phyloP scores from a whole-genome alignment of 1,284 basidiomycete genomes.

The Rhizoctonia solani region DNA sequence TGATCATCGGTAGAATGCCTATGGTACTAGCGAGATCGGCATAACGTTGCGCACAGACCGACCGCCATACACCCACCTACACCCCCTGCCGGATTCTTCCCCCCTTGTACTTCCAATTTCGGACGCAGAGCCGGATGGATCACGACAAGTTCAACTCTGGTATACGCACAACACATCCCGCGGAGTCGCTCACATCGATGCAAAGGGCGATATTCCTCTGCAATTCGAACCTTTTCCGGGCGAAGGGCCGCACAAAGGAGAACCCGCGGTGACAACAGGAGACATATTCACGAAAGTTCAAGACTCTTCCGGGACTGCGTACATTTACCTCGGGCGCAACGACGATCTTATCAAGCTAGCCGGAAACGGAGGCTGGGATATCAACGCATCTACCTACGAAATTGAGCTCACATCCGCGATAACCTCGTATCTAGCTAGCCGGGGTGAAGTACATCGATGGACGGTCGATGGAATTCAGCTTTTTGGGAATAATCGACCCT shows the following conservation, averaged over 20 bases:
- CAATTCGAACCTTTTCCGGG: constrained; percentile 8
- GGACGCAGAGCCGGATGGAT: not conserved
- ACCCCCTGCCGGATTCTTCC: too few relatives aligned
- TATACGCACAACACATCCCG: not conserved
- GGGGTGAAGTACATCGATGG: not conserved
- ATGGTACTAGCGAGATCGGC: too few relatives aligned
- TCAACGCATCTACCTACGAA: not conserved
- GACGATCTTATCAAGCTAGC: not conserved
- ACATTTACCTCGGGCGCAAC: not conserved
- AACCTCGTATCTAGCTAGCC: not conserved
- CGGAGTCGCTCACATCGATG: not conserved
- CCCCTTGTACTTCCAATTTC: not conserved
- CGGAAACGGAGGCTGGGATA: not conserved
- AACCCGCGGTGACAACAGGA: not conserved
- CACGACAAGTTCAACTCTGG: constrained; percentile 4
- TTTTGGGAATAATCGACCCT: not conserved
- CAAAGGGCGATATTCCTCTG: not conserved
- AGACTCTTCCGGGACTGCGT: not conserved
- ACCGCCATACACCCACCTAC: too few relatives aligned
- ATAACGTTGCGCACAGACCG: too few relatives aligned
- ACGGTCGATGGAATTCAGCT: not conserved
- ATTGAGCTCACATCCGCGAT: not conserved
- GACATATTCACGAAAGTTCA: not conserved
- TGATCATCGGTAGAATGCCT: too few relatives aligned
- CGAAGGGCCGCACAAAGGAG: not conserved